Conservation (phyloP, 768 basidiomycete species). For the Mycena galopus region DNA sequence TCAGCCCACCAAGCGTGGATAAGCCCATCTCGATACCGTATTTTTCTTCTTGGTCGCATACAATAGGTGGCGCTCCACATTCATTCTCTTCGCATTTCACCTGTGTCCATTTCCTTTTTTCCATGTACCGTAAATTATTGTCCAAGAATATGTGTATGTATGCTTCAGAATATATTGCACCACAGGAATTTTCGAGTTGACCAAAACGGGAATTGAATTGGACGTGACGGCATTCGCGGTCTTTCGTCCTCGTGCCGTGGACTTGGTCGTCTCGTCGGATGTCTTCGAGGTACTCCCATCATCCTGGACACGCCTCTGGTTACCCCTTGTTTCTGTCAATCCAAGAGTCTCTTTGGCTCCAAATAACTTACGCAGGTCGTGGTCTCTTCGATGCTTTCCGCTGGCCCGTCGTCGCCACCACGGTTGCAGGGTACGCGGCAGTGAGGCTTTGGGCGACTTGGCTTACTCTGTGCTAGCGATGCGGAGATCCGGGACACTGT, state of each 20-base stretch:
- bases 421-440: slow-evolving; percentile 65
- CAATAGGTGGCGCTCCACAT: slow-evolving; percentile 27
- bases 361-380: slow-evolving; percentile 67
- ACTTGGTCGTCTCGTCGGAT: too few species aligned
- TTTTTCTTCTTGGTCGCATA: slow-evolving; percentile 24
- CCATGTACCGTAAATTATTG: slow-evolving; percentile 60
- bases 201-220: background rate
- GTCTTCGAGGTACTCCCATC: slow-evolving; percentile 47
- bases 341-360: slow-evolving; percentile 69
- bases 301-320: slow-evolving; percentile 53
- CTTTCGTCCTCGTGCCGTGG: slow-evolving; percentile 15
- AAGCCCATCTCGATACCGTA: background rate
- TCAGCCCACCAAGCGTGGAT: slow-evolving; percentile 36
- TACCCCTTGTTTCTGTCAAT: slow-evolving; percentile 82
- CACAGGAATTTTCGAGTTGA: slow-evolving; percentile 3
- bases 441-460: slow-evolving; percentile 1
- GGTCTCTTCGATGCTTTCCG: slow-evolving; percentile 81
- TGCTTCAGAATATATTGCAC: slow-evolving; percentile 28
- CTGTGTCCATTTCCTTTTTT: slow-evolving; percentile 37
- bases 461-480: slow-evolving; percentile 62
- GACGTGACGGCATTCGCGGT: background rate
- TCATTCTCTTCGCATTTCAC: slow-evolving; percentile 30
- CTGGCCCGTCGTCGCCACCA: slow-evolving; percentile 74
- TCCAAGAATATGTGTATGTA: slow-evolving; percentile 36
- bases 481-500: slow-evolving; percentile 80